Conservation (phyloP, 2,329 filamentous ascomycete species). For the Aspergillus udagawae region DNA sequence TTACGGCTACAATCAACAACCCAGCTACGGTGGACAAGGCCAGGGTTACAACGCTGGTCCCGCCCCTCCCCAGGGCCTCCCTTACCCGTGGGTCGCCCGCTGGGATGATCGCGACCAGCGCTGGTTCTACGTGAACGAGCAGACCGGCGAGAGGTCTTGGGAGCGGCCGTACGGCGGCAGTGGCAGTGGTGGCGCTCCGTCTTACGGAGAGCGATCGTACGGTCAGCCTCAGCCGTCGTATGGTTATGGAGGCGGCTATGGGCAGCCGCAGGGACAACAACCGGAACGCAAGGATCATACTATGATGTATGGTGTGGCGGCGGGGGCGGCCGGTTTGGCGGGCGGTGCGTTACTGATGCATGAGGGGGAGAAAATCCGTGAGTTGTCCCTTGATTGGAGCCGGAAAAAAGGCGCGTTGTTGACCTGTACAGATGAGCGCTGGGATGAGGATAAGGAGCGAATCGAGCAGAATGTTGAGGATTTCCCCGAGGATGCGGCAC, state of each 20-base stretch:
- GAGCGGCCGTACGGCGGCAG: conserved; percentile 28
- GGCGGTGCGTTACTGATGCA: conserved; percentile 45
- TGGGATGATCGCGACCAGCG: conserved; percentile 40
- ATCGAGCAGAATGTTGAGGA: conserved; percentile 36
- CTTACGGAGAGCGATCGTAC: conserved; percentile 5
- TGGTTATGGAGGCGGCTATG: conserved; percentile 6
- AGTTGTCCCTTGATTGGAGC: neutral
- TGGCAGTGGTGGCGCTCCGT: neutral
- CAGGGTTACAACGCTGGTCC: conserved; percentile 2
- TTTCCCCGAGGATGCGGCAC: conserved; percentile 41
- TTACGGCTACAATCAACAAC: neutral
- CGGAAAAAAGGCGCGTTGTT: neutral
- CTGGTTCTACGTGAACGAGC: conserved; percentile 46
- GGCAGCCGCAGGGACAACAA: conserved; percentile 15
- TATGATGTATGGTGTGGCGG: conserved; percentile 36
- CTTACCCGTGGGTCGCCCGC: conserved; percentile 44
- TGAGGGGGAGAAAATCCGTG: conserved; percentile 41
- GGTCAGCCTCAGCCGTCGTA: conserved; percentile 8
- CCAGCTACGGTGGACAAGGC: conserved; percentile 6
- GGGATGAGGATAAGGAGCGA: conserved; percentile 29
- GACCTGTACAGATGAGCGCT: conserved; percentile 26
- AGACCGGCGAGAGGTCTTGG: conserved; percentile 43
- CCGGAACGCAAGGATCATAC: conserved; percentile 24
- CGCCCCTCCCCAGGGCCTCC: conserved; percentile 12
- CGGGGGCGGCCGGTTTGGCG: conserved; percentile 38